Evolutionary conservation across 2,329 filamentous ascomycete genomes (phyloP).

Genomic region (Neonectria magnoliae): DNA sequence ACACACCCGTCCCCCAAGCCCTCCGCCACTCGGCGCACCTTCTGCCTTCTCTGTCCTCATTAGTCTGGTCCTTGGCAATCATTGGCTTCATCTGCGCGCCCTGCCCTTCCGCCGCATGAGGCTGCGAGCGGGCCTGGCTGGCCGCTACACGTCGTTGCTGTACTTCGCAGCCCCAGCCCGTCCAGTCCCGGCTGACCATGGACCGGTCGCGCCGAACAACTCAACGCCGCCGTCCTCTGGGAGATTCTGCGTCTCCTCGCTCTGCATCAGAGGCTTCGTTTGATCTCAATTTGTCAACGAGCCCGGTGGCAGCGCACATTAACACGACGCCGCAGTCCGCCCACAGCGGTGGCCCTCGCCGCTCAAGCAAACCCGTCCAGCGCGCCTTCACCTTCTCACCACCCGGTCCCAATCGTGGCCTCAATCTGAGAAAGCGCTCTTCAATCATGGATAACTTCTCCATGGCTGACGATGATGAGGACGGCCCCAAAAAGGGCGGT

Average conservation of each 20-base stretch:
- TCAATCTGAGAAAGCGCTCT: slow-evolving; percentile 54
- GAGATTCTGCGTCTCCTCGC: slow-evolving; percentile 48
- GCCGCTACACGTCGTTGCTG: slow-evolving; percentile 43
- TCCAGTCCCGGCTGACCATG: slow-evolving; percentile 47
- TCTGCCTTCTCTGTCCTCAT: slow-evolving; percentile 20
- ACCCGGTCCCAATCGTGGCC: slow-evolving; percentile 43
- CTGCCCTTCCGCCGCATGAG: slow-evolving; percentile 37
- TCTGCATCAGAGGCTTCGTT: slow-evolving; percentile 46
- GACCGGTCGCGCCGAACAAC: slow-evolving; percentile 51
- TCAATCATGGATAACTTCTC: slow-evolving; percentile 54
- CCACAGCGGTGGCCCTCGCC: slow-evolving; percentile 42
- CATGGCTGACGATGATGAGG: slow-evolving; percentile 57
- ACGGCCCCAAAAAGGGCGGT: slow-evolving; percentile 65
- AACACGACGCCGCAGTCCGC: slow-evolving; percentile 47
- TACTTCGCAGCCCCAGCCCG: slow-evolving; percentile 43
- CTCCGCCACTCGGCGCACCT: slow-evolving; percentile 28
- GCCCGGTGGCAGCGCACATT: slow-evolving; percentile 47
- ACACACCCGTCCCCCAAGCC: slow-evolving; percentile 32
- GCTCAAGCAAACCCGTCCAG: slow-evolving; percentile 49
- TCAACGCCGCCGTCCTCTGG: slow-evolving; percentile 46
- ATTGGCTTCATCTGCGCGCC: slow-evolving; percentile 30
- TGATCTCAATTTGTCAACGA: slow-evolving; percentile 45
- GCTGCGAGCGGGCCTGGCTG: slow-evolving; percentile 43
- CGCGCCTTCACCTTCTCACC: slow-evolving; percentile 52
- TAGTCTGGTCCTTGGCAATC: slow-evolving; percentile 21